Base-by-base conservation (phyloP, 768 basidiomycete species). In the Lactifluus pinguis region DNA sequence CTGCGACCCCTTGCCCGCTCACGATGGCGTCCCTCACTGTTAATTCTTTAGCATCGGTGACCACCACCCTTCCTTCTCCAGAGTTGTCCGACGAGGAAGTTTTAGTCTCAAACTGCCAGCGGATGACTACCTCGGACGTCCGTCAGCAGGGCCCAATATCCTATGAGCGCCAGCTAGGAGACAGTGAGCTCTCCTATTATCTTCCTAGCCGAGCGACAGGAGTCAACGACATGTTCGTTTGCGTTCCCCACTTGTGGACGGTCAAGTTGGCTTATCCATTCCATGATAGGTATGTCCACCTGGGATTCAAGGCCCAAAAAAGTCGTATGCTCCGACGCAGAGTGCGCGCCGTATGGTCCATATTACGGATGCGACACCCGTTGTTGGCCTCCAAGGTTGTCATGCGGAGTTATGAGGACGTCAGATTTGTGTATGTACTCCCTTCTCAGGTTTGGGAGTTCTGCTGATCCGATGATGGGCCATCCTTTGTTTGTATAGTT, bases 141-240 rank as follows among this genome's bases (percentile, higher is more conserved):
- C 13, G 25, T 15, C 32, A 10, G 39, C 48, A 34, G 21, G 10
- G 30, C 36, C 29, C 32, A 21, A 17, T 59, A n/a, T 59, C 30
- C 38, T 72, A 70, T 57, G 80, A 86, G 68, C 80, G 87, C 29
- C 76, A 69, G 58, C 73, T 93, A 52, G 88, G 89, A 5, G 83
- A 89, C 59, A 89, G 83, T 25, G 90, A 93, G 72, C 71, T 80
- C 8, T 89, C 87, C 1, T 94, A 92, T 72, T 92, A 81, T 70
- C 77, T 92, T 10, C 90, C 88, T 3, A 83, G 84, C 3, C 78
- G 91, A n/a, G 84, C 83, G 49, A 81, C 76, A 55, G 88, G 88
- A 5, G 90, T 92, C 38, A 94, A 94, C 66, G 91, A 94, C 70
- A 92, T 94, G 91, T 90, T 67, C 62, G 82, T 25, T 25, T 69